phyloP scores from a whole-genome alignment of 805 yeast species.

The Grigorovia yakushimaensis region DNA sequence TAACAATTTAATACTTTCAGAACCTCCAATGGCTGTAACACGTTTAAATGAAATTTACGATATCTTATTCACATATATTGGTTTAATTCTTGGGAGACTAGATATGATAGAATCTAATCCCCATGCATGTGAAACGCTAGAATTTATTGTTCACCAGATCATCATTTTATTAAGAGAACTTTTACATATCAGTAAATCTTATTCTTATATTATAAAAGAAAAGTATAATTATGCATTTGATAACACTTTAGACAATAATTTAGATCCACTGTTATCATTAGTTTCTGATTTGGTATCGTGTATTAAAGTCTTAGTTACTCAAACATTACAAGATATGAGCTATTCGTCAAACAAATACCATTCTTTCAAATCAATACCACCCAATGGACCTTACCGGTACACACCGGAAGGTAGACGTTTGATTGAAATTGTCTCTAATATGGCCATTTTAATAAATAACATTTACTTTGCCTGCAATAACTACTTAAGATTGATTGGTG shows the following conservation, averaged over 20 bases:
- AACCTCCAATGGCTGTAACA: slow-evolving; percentile 53
- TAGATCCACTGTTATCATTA: slow-evolving; percentile 49
- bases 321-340: slow-evolving; percentile 36
- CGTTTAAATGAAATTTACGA: slow-evolving; percentile 58
- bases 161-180: slow-evolving; percentile 55
- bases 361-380: slow-evolving; percentile 9
- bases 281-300: slow-evolving; percentile 58
- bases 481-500: slow-evolving; percentile 51
- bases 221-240: slow-evolving; percentile 23
- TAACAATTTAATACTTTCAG: slow-evolving; percentile 23
- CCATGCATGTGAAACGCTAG: slow-evolving; percentile 58
- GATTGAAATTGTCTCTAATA: slow-evolving; percentile 48
- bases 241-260: slow-evolving; percentile 30
- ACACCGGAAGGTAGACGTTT: slow-evolving; percentile 61
- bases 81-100: slow-evolving; percentile 62
- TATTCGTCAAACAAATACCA: slow-evolving; percentile 1
- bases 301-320: slow-evolving; percentile 52
- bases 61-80: slow-evolving; percentile 49
- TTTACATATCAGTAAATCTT: slow-evolving; percentile 46
- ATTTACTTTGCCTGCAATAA: slow-evolving; percentile 43
- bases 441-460: slow-evolving; percentile 44
- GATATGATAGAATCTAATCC: slow-evolving; percentile 70
- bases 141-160: slow-evolving; percentile 57
- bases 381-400: slow-evolving; percentile 37
- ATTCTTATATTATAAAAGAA: slow-evolving; percentile 29